Conservation (phyloP, 1,284 basidiomycete species). For the Ceratobasidium sp. region DNA sequence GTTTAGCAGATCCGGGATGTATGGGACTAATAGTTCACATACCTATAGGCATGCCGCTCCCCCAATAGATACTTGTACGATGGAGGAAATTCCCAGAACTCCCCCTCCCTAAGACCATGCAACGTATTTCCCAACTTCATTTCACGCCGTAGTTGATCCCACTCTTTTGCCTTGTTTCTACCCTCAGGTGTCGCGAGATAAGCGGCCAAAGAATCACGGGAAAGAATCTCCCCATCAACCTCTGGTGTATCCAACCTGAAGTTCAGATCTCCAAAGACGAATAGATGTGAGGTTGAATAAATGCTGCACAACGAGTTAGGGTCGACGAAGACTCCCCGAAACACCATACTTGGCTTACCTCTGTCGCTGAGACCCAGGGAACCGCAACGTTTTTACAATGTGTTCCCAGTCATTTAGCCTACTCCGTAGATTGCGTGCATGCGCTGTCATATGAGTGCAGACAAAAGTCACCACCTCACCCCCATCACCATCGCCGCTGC, state of each 20-base stretch:
- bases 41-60: constrained; percentile 82
- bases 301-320: constrained; percentile 59
- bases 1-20: background rate
- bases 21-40: constrained; percentile 45
- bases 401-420: constrained; percentile 68
- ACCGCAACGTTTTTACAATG: constrained; percentile 84
- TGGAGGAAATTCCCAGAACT: constrained; percentile 83
- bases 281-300: constrained; percentile 82
- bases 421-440: constrained; percentile 72
- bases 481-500: constrained; percentile 52
- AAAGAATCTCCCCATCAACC: background rate
- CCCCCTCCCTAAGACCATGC: constrained; percentile 78
- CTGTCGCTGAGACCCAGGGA: constrained; percentile 65
- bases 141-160: constrained; percentile 78
- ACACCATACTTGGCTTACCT: constrained; percentile 56
- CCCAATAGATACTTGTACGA: constrained; percentile 89
- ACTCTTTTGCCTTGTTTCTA: constrained; percentile 71
- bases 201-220: constrained; percentile 9
- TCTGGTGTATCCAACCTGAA: constrained; percentile 76
- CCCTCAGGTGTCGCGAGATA: constrained; percentile 49
- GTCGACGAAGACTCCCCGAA: constrained; percentile 6
- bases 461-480: constrained; percentile 95
- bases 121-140: constrained; percentile 69
- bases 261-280: constrained; percentile 90
- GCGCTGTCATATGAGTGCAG: constrained; percentile 69